Percentiles rank a stretch among this genome's conserved stretches.
These are phyloP conservation scores for Fonsecaea monophora DNA, from an alignment of 2,329 filamentous ascomycete genomes.

Conservation along the genomic window DNA sequence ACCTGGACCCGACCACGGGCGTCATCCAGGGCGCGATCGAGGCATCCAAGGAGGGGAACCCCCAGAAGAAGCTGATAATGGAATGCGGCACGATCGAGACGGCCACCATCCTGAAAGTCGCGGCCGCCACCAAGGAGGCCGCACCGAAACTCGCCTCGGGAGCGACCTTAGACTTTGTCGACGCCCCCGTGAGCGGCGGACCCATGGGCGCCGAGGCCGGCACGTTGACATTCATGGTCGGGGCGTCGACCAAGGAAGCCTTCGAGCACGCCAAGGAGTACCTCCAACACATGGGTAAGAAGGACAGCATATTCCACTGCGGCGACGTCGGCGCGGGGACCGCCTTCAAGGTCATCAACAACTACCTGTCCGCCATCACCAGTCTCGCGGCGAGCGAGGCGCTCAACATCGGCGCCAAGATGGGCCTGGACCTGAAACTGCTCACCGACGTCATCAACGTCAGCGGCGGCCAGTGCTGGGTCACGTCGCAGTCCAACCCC, in stretches of 20 bases:
- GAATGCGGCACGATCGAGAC: conserved; percentile 65
- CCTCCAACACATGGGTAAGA: conserved; percentile 50
- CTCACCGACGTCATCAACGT: conserved; percentile 43
- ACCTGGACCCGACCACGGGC: conserved; percentile 54
- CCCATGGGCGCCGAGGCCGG: conserved; percentile 60
- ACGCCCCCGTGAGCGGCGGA: conserved; percentile 62
- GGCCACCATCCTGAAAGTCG: conserved; percentile 56
- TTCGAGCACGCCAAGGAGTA: conserved; percentile 53
- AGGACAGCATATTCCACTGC: conserved; percentile 55
- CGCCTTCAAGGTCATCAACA: conserved; percentile 45
- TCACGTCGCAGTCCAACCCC: conserved; percentile 42
- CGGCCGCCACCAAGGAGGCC: conserved; percentile 42
- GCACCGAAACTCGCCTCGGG: conserved; percentile 25
- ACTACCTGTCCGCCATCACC: conserved; percentile 42
- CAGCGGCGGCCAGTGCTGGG: conserved; percentile 42
- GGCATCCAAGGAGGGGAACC: conserved; percentile 49
- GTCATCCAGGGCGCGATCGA: conserved; percentile 41
- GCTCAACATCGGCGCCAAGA: conserved; percentile 43
- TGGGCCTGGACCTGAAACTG: conserved; percentile 41
- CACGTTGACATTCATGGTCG: conserved; percentile 64
- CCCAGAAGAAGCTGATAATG: conserved; percentile 56
- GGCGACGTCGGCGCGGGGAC: conserved; percentile 43
- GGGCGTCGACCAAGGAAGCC: conserved; percentile 50
- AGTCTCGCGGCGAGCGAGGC: conserved; percentile 41
- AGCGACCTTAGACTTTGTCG: conserved; percentile 55